Base-by-base conservation (phyloP, 805 yeast genomes). In the Candida orba region DNA sequence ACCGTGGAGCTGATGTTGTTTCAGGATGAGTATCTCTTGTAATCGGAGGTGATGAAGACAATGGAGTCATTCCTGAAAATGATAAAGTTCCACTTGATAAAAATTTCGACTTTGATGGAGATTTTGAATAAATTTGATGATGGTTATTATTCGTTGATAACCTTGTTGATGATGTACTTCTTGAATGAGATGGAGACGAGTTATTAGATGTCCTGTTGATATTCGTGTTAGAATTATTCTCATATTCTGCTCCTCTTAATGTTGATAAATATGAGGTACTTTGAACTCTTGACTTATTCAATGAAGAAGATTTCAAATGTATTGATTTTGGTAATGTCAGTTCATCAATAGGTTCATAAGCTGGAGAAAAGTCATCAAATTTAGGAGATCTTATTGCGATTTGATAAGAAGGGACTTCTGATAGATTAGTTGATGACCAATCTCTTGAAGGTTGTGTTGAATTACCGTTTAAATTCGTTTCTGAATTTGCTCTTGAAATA, bases 391-490 rank as follows among this genome's bases (percentile, higher is more conserved):
- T 76, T 60, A 89, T 63, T 0, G 98, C 97, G 29, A 84, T 81
- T 8, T 73, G 74, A 62, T 91, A 91, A 0, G 95, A 79, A 0
- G 98, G 98, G 7, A 91, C 96, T 39, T 78, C 67, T 18, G 84
- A 79, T 50, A 87, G 51, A 3, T 68, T 62, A 6, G 60, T 59
- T 3, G 70, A 47, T 45, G 74, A 73, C 70, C 72, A 67, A 25
- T 66, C 73, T 13, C 57, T 55, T 7, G 39, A 29, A 10, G 52
- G 36, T 10, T 40, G 34, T 6, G 38, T 10, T 27, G 29, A 13
- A 4, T 12, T 27, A 27, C 29, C 38, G 2, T 38, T 32, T 27
- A 65, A 44, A 20, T 65, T 64, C 14, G 53, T 51, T 31, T 65
- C 72, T 1, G 88, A 80, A 41, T 72, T 74, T 14, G 68, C 76